These are phyloP conservation scores for Kodamaea neixiangensis DNA, from an alignment of 805 yeast species.

Conservation along the genomic window DNA sequence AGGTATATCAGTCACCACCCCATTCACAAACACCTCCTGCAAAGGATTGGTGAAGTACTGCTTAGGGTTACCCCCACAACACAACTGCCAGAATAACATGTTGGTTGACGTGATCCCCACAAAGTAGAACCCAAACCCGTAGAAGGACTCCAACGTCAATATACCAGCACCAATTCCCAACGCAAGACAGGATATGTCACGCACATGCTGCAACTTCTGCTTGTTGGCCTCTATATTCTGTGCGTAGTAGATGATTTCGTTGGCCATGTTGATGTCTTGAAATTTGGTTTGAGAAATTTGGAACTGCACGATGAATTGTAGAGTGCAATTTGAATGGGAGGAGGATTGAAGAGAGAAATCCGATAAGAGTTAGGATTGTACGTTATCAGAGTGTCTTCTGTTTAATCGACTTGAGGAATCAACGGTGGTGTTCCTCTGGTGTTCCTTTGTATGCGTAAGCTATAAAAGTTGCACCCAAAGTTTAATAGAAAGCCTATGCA, in stretches of 20 bases:
- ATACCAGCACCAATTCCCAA: conserved; percentile 44
- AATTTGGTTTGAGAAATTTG: neutral
- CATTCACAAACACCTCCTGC: conserved; percentile 35
- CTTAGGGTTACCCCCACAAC: conserved; percentile 33
- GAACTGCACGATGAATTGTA: neutral
- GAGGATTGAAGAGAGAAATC: neutral
- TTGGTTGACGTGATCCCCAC: conserved; percentile 36
- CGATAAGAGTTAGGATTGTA: too few species aligned
- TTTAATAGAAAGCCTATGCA: too few species aligned
- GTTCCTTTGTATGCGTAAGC: too few species aligned
- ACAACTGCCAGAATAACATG: conserved; percentile 26
- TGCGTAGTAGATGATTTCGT: conserved; percentile 18
- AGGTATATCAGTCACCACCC: conserved; percentile 33
- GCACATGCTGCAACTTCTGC: conserved; percentile 31
- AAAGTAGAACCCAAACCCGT: conserved; percentile 38
- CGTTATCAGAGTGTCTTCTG: too few species aligned
- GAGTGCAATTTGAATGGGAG: neutral
- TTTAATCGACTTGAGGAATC: too few species aligned
- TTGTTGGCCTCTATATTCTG: conserved; percentile 32
- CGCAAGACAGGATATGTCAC: conserved; percentile 38
- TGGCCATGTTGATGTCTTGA: neutral
- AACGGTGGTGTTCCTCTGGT: too few species aligned
- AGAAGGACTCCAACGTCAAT: conserved; percentile 36
- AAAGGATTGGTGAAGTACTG: conserved; percentile 29
- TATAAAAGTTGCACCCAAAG: neutral